Conservation (phyloP, 116 monocot genomes). For the Dioscorea cayenensis region DNA sequence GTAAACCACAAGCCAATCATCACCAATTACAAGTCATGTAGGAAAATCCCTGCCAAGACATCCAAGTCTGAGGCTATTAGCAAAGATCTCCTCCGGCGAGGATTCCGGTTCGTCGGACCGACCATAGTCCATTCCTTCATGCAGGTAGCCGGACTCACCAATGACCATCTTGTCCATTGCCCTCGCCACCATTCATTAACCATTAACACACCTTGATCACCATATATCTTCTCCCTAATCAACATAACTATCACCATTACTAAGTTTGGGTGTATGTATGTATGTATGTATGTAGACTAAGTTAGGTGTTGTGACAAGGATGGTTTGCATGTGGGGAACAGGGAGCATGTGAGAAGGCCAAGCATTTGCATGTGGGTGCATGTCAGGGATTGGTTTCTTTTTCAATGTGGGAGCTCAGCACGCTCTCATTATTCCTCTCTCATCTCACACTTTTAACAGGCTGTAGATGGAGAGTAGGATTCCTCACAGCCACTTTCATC, state of each 20-base stretch:
- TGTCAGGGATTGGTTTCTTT: background rate
- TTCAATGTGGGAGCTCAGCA: too few relatives aligned
- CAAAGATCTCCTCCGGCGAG: conserved; percentile 83
- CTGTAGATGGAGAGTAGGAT: background rate
- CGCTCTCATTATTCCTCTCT: background rate
- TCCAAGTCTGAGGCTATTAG: conserved; percentile 89
- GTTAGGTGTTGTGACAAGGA: background rate
- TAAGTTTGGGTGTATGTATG: background rate
- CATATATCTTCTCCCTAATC: background rate
- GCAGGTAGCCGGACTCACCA: conserved; percentile 91
- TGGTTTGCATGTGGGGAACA: background rate
- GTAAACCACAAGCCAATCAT: conserved; percentile 72
- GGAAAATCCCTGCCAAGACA: conserved; percentile 83
- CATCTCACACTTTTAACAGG: background rate
- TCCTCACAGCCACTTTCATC: background rate
- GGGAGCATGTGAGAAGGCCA: background rate
- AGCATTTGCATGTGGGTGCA: conserved; percentile 3
- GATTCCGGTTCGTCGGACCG: conserved; percentile 82
- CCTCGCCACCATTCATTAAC: conserved; percentile 35
- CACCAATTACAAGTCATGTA: conserved; percentile 50
- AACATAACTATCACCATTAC: background rate
- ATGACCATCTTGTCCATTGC: conserved; percentile 85
- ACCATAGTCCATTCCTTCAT: conserved; percentile 89
- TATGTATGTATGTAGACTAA: background rate
- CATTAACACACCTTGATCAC: background rate